Evolutionary conservation across 352 stramenopile species (phyloP), one percentile per base, ranked within the genome.

Genomic region (Phytophthora capsici): DNA sequence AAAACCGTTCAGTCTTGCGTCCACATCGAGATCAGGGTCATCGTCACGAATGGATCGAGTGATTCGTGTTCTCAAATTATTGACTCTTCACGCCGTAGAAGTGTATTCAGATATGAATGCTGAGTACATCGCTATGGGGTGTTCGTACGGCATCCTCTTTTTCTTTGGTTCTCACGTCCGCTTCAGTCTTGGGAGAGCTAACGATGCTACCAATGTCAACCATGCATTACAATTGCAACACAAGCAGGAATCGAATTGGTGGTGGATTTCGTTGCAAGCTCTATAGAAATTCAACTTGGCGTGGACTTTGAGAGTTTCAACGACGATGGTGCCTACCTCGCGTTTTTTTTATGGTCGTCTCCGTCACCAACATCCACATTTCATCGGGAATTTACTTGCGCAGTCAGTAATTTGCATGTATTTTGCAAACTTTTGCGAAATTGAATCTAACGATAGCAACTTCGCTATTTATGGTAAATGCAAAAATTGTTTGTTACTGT

Each of bases 71-170:
- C 38, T 28, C 19, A 73, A 70, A 46, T 14, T 79, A 16, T 30
- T 63, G 6, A 23, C 49, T 16, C 53, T 74, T 5, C 66, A 74
- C 25, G 52, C 48, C 10, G 66, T 54, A 13, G 66, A 70, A 22
- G 50, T 65, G n/a, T 56, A 73, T 44, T 66, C 63, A 4, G 63
- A 78, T 28, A 82, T 82, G 69, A 58, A 57, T 17, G 63, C 69
- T 19, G 74, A 84, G 61, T 86, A 86, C 48, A 78, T 84, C 3
- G 74, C 77, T 0, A 76, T 82, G 44, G 63, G 65, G 1, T 73
- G 71, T 17, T 83, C 66, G 1, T 65, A 65, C 17, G 48, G 53
- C 1, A 73, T 77, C 12, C 25, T 76, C 23, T 57, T 65, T 13
- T 49, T 84, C 6, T 75, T 72, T 30, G 58, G 50, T 20, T 65